Conservation (phyloP, 176 grass and related monocot genomes). For the Triticum aestivum region IWGSC_CS_RefSeq_v2.1 NC_057807.1:517445172-517445671, state of each 20-base stretch:
- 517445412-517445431: not conserved
- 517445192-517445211: not conserved
- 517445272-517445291: not conserved
- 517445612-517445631: not conserved
- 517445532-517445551: too few species aligned
- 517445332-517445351: not conserved
- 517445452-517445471: not conserved
- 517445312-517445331: not conserved
- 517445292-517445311: conserved; percentile 2
- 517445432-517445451: not conserved
- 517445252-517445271: not conserved
- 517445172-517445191: not conserved
- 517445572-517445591: not conserved
- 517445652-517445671: not conserved
- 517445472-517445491: not conserved
- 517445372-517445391: not conserved
- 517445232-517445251: not conserved
- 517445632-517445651: not conserved
- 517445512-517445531: too few species aligned
- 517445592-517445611: not conserved
- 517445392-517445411: too few species aligned
- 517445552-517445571: not conserved
- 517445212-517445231: not conserved
- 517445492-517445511: not conserved
- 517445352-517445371: not conserved